A percentile compares a stretch with the other conserved stretches of the same genome.
These are phyloP conservation scores for Pseudopithomyces maydicus DNA, from an alignment of 2,329 filamentous ascomycete genomes.

Conservation along the genomic window DNA sequence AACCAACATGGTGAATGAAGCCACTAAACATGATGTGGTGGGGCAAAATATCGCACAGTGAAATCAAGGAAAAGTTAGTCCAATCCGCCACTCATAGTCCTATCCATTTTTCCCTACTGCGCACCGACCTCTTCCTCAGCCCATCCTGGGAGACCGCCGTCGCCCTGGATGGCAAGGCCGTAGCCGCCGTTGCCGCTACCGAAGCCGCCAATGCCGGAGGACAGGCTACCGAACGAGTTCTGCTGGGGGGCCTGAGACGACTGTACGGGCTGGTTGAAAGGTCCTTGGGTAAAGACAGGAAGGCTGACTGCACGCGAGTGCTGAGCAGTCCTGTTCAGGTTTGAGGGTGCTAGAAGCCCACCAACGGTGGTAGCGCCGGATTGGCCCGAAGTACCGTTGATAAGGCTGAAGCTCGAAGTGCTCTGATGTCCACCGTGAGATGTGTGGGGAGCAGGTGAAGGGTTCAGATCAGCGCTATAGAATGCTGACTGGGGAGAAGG, in stretches of 20 bases:
- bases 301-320: constrained; percentile 87
- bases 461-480: constrained; percentile 71
- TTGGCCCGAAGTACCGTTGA: constrained; percentile 45
- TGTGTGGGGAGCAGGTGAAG: constrained; percentile 65
- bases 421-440: constrained; percentile 62
- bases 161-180: constrained; percentile 64
- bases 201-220: constrained; percentile 63
- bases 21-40: constrained; percentile 5
- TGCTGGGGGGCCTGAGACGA: constrained; percentile 46
- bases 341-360: constrained; percentile 75
- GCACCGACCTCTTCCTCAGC: constrained; percentile 67
- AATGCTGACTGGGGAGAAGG: constrained; percentile 79
- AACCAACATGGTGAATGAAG: constrained; percentile 1
- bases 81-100: background rate
- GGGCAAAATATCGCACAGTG: constrained; percentile 38
- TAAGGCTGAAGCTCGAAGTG: constrained; percentile 56
- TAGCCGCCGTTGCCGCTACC: constrained; percentile 59
- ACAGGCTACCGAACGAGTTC: constrained; percentile 63
- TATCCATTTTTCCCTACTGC: constrained; percentile 44
- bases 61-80: constrained; percentile 26
- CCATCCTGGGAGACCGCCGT: constrained; percentile 65
- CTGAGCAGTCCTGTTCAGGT: constrained; percentile 61
- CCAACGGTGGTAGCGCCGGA: constrained; percentile 72
- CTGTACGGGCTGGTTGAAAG: constrained; percentile 53
- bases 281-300: constrained; percentile 70